A percentile compares a stretch with the other conserved stretches of the same genome.
phyloP scores from a whole-genome alignment of 768 basidiomycete species.

The Cystobasidium ongulense region DNA sequence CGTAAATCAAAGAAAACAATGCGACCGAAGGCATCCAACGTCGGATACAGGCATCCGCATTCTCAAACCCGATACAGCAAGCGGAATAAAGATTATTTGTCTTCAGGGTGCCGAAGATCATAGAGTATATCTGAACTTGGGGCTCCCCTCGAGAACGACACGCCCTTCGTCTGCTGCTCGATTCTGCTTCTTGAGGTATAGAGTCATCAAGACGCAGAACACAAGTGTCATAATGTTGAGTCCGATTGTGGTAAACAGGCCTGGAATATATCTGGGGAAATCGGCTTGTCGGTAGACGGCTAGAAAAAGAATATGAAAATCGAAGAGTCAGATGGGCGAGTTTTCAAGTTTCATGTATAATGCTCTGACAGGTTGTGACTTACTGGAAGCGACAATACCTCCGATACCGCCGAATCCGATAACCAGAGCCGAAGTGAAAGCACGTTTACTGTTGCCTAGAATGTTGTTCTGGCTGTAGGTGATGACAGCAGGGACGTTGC shows the following conservation, averaged over 20 bases:
- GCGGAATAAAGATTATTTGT: neutral
- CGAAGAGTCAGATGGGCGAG: neutral
- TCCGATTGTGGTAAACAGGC: slow-evolving; percentile 33
- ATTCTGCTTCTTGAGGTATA: slow-evolving; percentile 35
- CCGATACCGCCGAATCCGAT: slow-evolving; percentile 40
- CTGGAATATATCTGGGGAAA: slow-evolving; percentile 2
- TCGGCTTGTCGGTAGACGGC: slow-evolving; percentile 19
- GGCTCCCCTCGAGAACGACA: slow-evolving; percentile 33
- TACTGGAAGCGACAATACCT: slow-evolving; percentile 38
- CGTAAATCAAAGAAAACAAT: too few relatives aligned
- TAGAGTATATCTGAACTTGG: slow-evolving; percentile 38
- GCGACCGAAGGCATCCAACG: too few relatives aligned
- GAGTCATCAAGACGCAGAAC: slow-evolving; percentile 8
- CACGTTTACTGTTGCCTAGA: slow-evolving; percentile 38
- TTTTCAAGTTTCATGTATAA: neutral
- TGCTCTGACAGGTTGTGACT: neutral
- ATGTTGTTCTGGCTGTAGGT: slow-evolving; percentile 40
- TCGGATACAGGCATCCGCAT: too few relatives aligned
- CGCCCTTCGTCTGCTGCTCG: slow-evolving; percentile 25
- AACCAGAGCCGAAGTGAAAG: slow-evolving; percentile 37
- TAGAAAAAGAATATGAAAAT: neutral
- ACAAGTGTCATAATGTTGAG: slow-evolving; percentile 33
- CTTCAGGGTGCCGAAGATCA: slow-evolving; percentile 6
- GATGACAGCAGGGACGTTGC: slow-evolving; percentile 31
- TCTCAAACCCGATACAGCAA: neutral